Conservation (phyloP, 192 early-diverging fungal genomes). For the Martensiomyces pterosporus region DNA sequence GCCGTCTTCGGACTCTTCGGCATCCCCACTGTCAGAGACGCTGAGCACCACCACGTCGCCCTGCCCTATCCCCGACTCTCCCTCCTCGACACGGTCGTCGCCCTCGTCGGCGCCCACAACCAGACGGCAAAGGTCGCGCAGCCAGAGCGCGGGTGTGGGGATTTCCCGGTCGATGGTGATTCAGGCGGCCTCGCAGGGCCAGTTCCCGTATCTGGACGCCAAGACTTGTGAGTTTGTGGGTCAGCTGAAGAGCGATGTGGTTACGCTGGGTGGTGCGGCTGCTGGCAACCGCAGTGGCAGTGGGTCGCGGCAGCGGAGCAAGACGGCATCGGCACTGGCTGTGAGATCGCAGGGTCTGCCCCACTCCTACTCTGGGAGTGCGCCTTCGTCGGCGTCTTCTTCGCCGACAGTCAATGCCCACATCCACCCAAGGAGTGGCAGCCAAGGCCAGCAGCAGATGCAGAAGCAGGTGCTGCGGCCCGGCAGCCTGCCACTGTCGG, state of each 20-base stretch:
- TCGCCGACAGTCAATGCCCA: slow-evolving; percentile 21
- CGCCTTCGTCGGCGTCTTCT: slow-evolving; percentile 10
- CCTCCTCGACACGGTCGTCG: not conserved
- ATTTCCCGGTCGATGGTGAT: slow-evolving; percentile 50
- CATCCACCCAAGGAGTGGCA: slow-evolving; percentile 1
- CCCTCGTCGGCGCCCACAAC: not conserved
- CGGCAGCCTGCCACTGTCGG: slow-evolving; percentile 14
- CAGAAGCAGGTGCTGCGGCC: too few species aligned
- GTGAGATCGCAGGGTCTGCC: not conserved
- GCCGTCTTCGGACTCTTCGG: too few species aligned
- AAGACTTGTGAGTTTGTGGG: slow-evolving; percentile 52
- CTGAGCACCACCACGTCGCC: not conserved
- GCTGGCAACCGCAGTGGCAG: slow-evolving; percentile 6
- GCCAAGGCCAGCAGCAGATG: too few species aligned
- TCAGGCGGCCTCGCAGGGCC: slow-evolving; percentile 43
- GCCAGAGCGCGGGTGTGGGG: slow-evolving; percentile 47
- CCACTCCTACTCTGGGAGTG: slow-evolving; percentile 2
- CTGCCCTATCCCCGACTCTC: not conserved
- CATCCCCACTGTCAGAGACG: too few species aligned
- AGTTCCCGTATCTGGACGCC: slow-evolving; percentile 48
- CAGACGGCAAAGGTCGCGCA: slow-evolving; percentile 31
- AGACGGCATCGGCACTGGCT: slow-evolving; percentile 8
- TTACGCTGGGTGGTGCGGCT: slow-evolving; percentile 37
- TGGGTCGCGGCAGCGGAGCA: slow-evolving; percentile 17
- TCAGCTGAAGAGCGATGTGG: slow-evolving; percentile 39